phyloP scores from a whole-genome alignment of 768 basidiomycete genomes.

The Mycena sanguinolenta region DNA sequence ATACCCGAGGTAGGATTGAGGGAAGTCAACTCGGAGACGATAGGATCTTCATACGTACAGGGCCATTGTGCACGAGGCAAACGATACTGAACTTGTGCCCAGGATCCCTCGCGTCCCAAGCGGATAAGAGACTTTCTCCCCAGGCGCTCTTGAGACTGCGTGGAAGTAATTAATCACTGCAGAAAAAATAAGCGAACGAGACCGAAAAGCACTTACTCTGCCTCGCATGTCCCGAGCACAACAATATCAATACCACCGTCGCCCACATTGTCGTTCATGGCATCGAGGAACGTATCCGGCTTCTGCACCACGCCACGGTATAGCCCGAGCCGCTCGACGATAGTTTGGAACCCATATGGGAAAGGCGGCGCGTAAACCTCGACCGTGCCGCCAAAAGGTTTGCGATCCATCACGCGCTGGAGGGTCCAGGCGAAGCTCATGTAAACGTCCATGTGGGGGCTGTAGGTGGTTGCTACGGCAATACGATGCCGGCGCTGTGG shows the following conservation, averaged over 20 bases:
- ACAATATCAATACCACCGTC: constrained; percentile 51
- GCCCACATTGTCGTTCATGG: constrained; percentile 39
- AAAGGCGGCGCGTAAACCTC: constrained; percentile 52
- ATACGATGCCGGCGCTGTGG: constrained; percentile 43
- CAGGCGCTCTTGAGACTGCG: constrained; percentile 43
- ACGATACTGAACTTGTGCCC: constrained; percentile 56
- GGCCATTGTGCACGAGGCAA: constrained; percentile 57
- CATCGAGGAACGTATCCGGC: constrained; percentile 43
- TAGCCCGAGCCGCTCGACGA: constrained; percentile 48
- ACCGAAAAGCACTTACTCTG: constrained; percentile 51
- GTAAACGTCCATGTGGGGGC: constrained; percentile 54
- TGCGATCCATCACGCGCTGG: constrained; percentile 44
- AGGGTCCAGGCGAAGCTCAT: constrained; percentile 51
- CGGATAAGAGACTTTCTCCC: constrained; percentile 45
- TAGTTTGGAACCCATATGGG: constrained; percentile 46
- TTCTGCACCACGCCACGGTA: constrained; percentile 44
- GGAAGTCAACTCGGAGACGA: too few relatives aligned
- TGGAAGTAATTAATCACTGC: too few relatives aligned
- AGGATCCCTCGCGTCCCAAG: constrained; percentile 51
- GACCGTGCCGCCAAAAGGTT: constrained; percentile 37
- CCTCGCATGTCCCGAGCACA: constrained; percentile 59
- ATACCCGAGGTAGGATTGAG: too few relatives aligned
- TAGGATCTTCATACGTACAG: constrained; percentile 26
- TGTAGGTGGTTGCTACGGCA: constrained; percentile 50
- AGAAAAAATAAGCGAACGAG: too few relatives aligned